These are phyloP conservation scores for Lactarius hengduanensis DNA, from an alignment of 768 basidiomycete species.

Conservation along the genomic window DNA sequence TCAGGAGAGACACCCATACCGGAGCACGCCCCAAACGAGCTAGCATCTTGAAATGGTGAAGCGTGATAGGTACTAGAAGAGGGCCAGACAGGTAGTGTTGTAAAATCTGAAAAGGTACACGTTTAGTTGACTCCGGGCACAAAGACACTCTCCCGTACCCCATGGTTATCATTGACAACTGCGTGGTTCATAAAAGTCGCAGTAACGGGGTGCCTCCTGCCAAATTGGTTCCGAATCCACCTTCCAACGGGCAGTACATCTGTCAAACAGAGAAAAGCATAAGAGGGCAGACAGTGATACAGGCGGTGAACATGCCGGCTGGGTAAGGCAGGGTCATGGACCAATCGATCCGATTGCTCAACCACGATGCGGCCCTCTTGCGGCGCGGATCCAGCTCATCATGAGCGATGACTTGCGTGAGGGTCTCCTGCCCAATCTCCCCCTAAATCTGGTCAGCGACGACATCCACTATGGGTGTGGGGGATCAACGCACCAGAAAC, in stretches of 20 bases:
- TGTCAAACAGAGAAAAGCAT: slow-evolving; percentile 34
- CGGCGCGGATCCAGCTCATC: slow-evolving; percentile 65
- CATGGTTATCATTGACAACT: slow-evolving; percentile 60
- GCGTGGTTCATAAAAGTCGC: slow-evolving; percentile 74
- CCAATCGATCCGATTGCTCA: neutral
- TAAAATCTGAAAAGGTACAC: slow-evolving; percentile 39
- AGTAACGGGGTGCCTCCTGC: slow-evolving; percentile 53
- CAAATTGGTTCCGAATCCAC: slow-evolving; percentile 61
- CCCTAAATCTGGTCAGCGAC: slow-evolving; percentile 44
- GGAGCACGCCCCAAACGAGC: slow-evolving; percentile 62
- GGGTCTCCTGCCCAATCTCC: slow-evolving; percentile 67
- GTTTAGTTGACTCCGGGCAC: slow-evolving; percentile 46
- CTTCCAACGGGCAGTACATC: slow-evolving; percentile 56
- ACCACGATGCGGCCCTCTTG: slow-evolving; percentile 42
- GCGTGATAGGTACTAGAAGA: slow-evolving; percentile 61
- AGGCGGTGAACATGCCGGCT: slow-evolving; percentile 43
- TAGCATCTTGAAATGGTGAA: slow-evolving; percentile 75
- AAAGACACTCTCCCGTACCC: slow-evolving; percentile 33
- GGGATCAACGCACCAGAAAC: slow-evolving; percentile 16
- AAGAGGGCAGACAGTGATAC: neutral
- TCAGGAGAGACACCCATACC: slow-evolving; percentile 40
- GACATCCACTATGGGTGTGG: slow-evolving; percentile 14
- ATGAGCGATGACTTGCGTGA: slow-evolving; percentile 69
- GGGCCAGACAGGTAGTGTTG: slow-evolving; percentile 30
- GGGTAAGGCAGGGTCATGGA: slow-evolving; percentile 56